These are phyloP conservation scores for Xylaria palmicola DNA, from an alignment of 495 filamentous ascomycete species.

Conservation along the genomic window DNA sequence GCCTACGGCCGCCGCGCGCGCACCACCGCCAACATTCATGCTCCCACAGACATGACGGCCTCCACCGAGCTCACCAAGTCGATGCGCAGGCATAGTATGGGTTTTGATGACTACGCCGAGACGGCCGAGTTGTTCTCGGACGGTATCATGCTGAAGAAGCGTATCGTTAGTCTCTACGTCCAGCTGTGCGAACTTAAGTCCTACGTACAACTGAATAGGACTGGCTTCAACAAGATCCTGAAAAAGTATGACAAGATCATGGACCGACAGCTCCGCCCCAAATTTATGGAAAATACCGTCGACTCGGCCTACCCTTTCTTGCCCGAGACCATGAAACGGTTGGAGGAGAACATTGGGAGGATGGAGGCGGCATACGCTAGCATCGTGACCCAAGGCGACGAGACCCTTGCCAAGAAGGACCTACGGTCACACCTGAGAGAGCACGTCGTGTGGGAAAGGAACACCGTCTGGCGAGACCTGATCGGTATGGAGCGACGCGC, in stretches of 20 bases:
- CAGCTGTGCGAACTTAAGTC: conserved; percentile 94
- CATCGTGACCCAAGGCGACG: conserved; percentile 77
- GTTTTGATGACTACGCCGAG: conserved; percentile 73
- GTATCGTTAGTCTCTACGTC: conserved; percentile 82
- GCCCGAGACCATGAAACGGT: conserved; percentile 60
- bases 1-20: conserved; percentile 36
- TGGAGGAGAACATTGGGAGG: conserved; percentile 67
- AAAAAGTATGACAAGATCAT: conserved; percentile 99
- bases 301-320: conserved; percentile 74
- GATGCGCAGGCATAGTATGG: conserved; percentile 53
- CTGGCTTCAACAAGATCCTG: conserved; percentile 90
- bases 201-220: conserved; percentile 93
- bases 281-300: conserved; percentile 74
- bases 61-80: conserved; percentile 50
- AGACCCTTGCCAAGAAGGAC: conserved; percentile 72
- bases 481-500: conserved; percentile 97
- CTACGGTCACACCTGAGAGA: conserved; percentile 89
- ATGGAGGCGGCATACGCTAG: conserved; percentile 80
- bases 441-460: conserved; percentile 98
- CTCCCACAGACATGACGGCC: conserved; percentile 56
- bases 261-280: conserved; percentile 69
- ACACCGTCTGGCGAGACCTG: conserved; percentile 98
- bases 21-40: conserved; percentile 37
- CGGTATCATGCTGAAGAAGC: conserved; percentile 86
- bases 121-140: conserved; percentile 73